phyloP scores from a whole-genome alignment of 208 protist species.

The Trypanosoma lewisi region DNA sequence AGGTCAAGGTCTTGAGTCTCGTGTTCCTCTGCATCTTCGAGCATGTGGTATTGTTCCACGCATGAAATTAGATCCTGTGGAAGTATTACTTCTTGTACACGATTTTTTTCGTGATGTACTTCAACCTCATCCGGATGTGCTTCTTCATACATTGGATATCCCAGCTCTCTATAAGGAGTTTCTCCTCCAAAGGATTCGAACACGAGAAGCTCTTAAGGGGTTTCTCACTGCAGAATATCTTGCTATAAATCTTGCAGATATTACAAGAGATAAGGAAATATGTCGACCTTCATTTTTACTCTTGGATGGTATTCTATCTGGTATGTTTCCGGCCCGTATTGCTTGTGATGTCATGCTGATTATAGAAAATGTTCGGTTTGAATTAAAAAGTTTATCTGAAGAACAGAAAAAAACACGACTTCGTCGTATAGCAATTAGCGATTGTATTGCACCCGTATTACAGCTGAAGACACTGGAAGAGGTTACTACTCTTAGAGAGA shows the following conservation, averaged over 20 bases:
- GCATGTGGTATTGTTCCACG: constrained; percentile 52
- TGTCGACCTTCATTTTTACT: constrained; percentile 48
- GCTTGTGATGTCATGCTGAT: constrained; percentile 68
- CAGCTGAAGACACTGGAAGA: constrained; percentile 58
- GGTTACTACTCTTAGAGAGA: constrained; percentile 43
- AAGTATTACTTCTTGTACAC: constrained; percentile 39
- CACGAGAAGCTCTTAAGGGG: constrained; percentile 19
- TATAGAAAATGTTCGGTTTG: constrained; percentile 54
- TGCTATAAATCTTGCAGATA: constrained; percentile 60
- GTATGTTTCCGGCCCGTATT: constrained; percentile 59
- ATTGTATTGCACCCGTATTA: constrained; percentile 63
- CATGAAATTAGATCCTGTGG: constrained; percentile 29
- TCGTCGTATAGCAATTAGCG: constrained; percentile 54
- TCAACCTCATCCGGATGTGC: constrained; percentile 42
- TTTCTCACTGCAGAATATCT: constrained; percentile 55
- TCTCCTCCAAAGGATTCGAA: constrained; percentile 20
- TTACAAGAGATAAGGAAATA: constrained; percentile 30
- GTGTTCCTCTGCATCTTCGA: constrained; percentile 50
- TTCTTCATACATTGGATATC: constrained; percentile 47
- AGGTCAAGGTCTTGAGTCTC: constrained; percentile 32
- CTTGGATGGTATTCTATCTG: constrained; percentile 40
- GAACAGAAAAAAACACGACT: constrained; percentile 65
- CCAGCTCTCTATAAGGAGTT: constrained; percentile 28
- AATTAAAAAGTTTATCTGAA: constrained; percentile 52
- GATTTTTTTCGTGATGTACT: constrained; percentile 71